Base-by-base conservation (phyloP, 768 basidiomycete genomes). In the Calocybe cyanea region DNA sequence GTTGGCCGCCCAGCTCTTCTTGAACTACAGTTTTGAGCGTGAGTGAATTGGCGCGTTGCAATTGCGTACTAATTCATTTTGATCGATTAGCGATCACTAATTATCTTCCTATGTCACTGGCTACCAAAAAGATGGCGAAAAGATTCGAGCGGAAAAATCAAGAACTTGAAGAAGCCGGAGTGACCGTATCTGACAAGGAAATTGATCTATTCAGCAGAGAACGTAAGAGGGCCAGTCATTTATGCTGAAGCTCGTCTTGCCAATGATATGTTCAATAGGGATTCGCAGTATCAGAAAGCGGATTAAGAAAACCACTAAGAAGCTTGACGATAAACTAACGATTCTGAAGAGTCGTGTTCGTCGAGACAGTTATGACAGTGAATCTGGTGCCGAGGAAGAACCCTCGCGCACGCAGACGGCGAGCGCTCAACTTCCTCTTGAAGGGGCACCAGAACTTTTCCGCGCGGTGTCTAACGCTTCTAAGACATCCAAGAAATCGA, bases 41-140 rank as follows among this genome's bases (percentile, higher is more conserved):
- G 49, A 49, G 71, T 65, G 14, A 18, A 23, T 19, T 15, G 2
- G 13, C 15, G 25, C 11, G 6, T 24, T 21, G 3, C 21, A 7
- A 19, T 25, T 8, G 19, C 19, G n/a, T 32, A 35, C 25, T 46
- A 21, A 24, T 38, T 31, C 4, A 17, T 38, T 43, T n/a, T n/a
- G n/a, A n/a, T n/a, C n/a, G n/a, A 49, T 4, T 51, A 80, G 78
- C 80, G 1, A 64, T 85, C 18, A 64, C 70, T 24, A 57, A 71
- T 14, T 74, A 75, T 51, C 63, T 85, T 17, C 83, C 84, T 0
- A 78, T 85, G 65, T 80, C 80, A 0, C 61, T 87, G 35, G 80
- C 83, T 1, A 81, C 77, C 25, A 72, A 75, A 54, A 73, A 80
- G 54, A 68, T 79, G 63, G 68, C 64, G 4, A 66, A 69, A 39